Base-by-base conservation (phyloP, 805 yeast species). In the Nakazawaea ernobii region DNA sequence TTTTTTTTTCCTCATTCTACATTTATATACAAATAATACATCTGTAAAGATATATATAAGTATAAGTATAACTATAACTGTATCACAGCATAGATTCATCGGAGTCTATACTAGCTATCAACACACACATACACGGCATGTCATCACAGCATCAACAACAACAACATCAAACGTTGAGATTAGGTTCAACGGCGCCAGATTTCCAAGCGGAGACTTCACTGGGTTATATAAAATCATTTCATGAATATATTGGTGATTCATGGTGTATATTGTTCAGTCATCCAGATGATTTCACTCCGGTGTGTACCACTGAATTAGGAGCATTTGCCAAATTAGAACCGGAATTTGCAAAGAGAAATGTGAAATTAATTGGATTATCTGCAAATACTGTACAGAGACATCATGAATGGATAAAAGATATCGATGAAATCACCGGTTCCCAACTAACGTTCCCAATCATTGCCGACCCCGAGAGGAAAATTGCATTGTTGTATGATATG, bases 271-370 rank as follows among this genome's bases (percentile, higher is more conserved):
- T 84, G 52, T 84, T 84, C 68, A 79, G 86, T 30, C 89, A 84
- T 61, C 90, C 90, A 48, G 88, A 82, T 54, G 89, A 83, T 62
- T 83, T 79, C 71, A 84, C 90, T 17, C 90, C 90, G 32, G 86
- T 84, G 42, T 84, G 90, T 63, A 84, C 89, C 53, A 84, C 90
- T 44, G 90, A 84, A 64, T 70, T 84, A 50, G 89, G 89, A 53
- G 89, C 88, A 7, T 82, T 84, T 59, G 83, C 88, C 53, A 76
- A 79, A 59, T 69, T 84, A 59, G 80, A 82, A 60, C 84, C 85
- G 11, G 88, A 83, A 61, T 84, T 84, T 59, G 71, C 70, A 55
- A 74, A 77, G 62, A 73, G 88, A 62, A 76, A 77, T 48, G 82
- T 82, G 47, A 81, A 82, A 59, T 70, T 84, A 59, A 75, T 84